Conservation (phyloP, 805 yeast species). For the Starmerella bombicola region DNA sequence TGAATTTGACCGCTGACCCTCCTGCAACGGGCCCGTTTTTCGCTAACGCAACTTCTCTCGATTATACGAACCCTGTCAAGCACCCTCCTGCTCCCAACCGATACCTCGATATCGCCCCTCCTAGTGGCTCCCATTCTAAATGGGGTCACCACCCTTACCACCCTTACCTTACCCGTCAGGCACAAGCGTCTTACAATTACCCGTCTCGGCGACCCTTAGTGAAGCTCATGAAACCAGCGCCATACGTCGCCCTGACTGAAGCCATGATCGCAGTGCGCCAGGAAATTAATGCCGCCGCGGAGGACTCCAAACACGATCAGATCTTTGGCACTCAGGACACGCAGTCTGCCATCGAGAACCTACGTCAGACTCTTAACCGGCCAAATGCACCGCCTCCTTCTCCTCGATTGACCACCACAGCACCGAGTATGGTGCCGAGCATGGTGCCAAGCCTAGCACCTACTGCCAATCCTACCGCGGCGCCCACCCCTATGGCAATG, state of each 20-base stretch:
- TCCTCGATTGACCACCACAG: slow-evolving; percentile 1
- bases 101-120: background rate
- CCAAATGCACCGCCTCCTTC: slow-evolving; percentile 20
- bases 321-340: slow-evolving; percentile 4
- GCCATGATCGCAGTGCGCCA: slow-evolving; percentile 14
- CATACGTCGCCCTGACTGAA: slow-evolving; percentile 12
- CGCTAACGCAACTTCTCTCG: background rate
- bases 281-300: background rate
- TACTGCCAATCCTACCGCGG: slow-evolving; percentile 8
- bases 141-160: background rate
- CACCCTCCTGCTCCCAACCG: background rate
- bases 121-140: background rate
- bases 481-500: slow-evolving; percentile 2
- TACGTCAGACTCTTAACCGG: slow-evolving; percentile 12
- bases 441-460: slow-evolving; percentile 6
- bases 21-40: background rate
- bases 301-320: too few relatives aligned
- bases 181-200: background rate
- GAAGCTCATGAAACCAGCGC: slow-evolving; percentile 12
- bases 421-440: background rate
- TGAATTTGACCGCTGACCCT: background rate
- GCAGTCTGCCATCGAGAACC: background rate
- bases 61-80: too few relatives aligned
- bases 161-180: background rate
- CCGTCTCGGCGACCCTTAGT: slow-evolving; percentile 10